Conservation (phyloP, 495 filamentous ascomycete species). For the Cryomyces antarcticus region DNA sequence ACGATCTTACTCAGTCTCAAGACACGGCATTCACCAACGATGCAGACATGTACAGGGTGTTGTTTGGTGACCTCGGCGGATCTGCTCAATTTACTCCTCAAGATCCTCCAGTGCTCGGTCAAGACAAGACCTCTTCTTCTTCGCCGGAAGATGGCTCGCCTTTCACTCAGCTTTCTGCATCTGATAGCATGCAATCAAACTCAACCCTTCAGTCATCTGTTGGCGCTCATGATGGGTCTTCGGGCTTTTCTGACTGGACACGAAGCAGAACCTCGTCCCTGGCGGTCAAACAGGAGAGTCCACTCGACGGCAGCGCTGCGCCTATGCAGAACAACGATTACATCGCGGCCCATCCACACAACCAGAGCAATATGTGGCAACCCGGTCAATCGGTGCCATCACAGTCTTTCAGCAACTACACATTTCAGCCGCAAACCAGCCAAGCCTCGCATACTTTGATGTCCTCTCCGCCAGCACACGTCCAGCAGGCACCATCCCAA, state of each 20-base stretch:
- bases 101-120: background rate
- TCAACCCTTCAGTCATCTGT: background rate
- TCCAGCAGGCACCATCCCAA: background rate
- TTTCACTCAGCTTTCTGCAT: no score
- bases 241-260: background rate
- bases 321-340: background rate
- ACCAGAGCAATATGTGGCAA: background rate
- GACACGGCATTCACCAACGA: no score
- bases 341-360: background rate
- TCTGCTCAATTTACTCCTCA: background rate
- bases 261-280: background rate
- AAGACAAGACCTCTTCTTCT: background rate
- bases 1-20: no score
- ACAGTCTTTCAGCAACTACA: background rate
- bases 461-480: background rate
- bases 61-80: background rate
- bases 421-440: slow-evolving; percentile 1
- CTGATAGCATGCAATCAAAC: no score
- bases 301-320: background rate
- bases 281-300: background rate
- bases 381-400: background rate
- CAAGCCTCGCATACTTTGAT: background rate
- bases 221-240: background rate
- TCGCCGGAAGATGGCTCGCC: no score
- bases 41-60: no score